Evolutionary conservation across 2,329 filamentous ascomycete genomes (phyloP).

Genomic region (Penicillium sp.): DNA sequence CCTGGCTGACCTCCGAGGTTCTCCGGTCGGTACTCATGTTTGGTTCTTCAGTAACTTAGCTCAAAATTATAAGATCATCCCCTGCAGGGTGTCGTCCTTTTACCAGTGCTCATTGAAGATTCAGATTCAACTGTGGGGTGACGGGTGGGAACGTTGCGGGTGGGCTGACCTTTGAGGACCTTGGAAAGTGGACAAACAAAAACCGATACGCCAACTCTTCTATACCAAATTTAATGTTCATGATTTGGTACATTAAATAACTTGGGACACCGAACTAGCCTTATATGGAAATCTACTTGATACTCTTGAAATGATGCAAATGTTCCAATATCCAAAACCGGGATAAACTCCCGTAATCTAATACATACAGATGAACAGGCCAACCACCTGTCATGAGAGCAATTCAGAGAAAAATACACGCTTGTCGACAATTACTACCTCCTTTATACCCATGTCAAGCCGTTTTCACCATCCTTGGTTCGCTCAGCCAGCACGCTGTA

Average conservation of each 20-base stretch:
- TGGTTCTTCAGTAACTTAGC: not conserved
- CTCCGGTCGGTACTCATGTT: not conserved
- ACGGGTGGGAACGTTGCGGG: not conserved
- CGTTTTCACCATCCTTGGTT: slow-evolving; percentile 51
- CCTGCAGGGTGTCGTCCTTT: not conserved
- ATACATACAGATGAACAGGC: slow-evolving; percentile 15
- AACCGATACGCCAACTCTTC: not conserved
- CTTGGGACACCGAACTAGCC: not conserved
- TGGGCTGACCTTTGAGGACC: not conserved
- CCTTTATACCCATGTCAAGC: slow-evolving; percentile 31
- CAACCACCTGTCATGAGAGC: not conserved
- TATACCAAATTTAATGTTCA: too few species aligned
- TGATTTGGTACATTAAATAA: not conserved
- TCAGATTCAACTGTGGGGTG: not conserved
- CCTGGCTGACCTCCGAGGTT: not conserved
- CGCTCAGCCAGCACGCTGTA: slow-evolving; percentile 67
- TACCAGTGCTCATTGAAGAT: not conserved
- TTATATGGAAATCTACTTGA: not conserved
- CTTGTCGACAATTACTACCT: slow-evolving; percentile 13
- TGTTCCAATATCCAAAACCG: slow-evolving; percentile 9
- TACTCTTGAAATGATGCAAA: not conserved
- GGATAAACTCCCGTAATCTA: slow-evolving; percentile 16
- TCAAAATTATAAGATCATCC: not conserved
- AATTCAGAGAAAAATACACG: slow-evolving; percentile 21
- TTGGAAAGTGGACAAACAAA: not conserved